Base-by-base conservation (phyloP, 495 filamentous ascomycete species). In the Penicillium robsamsonii region DNA sequence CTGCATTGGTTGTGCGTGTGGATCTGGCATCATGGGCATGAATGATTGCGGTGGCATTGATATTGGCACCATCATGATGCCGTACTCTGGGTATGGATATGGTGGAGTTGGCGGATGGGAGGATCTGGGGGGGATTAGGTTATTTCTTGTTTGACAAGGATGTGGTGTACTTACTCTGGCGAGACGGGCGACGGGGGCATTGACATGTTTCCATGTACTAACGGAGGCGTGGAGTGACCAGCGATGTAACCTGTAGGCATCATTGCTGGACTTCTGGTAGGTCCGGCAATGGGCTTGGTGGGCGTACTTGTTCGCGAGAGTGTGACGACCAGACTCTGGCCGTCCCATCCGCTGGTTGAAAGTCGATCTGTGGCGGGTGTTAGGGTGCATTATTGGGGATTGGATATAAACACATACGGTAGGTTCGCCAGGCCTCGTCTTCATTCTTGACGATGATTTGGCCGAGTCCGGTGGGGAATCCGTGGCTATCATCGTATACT, bases 371-470 rank as follows among this genome's bases (percentile, higher is more conserved):
- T 27, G 53, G 35, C n/a, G 8, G 8, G 17, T 11, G 55, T 68
- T 53, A 66, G 52, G 22, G 25, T 17, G 4, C 24, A 46, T 5
- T 33, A 27, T 25, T 22, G 20, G 12, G 49, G 17, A 18, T n/a
- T 8, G 20, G 33, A 48, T 22, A 6, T 2, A n/a, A 5, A 9
- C 20, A 72, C 73, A 11, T 51, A 79, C 75, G 72, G 55, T 76
- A 79, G 18, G 75, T 79, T 29, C 74, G 60, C 74, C 74, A 79
- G 27, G 75, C 75, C 51, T 79, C 75, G 25, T 77, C 75, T 50
- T 79, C 75, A 41, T 77, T 75, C 20, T 79, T 79, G 30, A 79
- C 67, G 24, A 79, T 79, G 44, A 79, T 79, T 53, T 79, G 75
- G 1, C 75, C 75, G 3, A 79, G 55, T 18, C 75, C 75, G 0